Evolutionary conservation across 139 green algal genomes (phyloP), one percentile per base, ranked within the genome.

Genomic region (Chlorella ohadii): DNA sequence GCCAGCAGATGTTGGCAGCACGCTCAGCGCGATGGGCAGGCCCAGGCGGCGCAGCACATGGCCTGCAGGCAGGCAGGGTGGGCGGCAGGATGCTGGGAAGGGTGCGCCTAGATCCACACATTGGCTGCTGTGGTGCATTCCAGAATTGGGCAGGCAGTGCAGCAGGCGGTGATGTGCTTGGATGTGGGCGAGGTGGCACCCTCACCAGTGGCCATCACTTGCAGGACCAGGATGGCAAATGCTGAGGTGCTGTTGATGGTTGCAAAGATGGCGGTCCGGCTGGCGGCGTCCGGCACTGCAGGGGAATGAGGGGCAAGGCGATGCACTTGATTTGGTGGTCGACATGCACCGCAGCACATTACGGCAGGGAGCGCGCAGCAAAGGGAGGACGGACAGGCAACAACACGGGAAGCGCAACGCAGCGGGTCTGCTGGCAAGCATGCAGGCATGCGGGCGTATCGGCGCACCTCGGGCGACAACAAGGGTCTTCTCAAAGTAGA

Each of bases 401-500:
- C n/a, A n/a, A n/a, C n/a, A n/a, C n/a, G n/a, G n/a, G n/a, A n/a
- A n/a, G n/a, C n/a, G n/a, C n/a, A n/a, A n/a, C n/a, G n/a, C n/a
- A n/a, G n/a, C n/a, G n/a, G n/a, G n/a, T n/a, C n/a, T n/a, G n/a
- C n/a, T n/a, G n/a, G n/a, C n/a, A n/a, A n/a, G n/a, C n/a, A n/a
- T n/a, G n/a, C n/a, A n/a, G n/a, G n/a, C n/a, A n/a, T n/a, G n/a
- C n/a, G n/a, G n/a, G n/a, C n/a, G n/a, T n/a, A n/a, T n/a, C n/a
- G n/a, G n/a, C 44, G 2, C 74, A 65, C 63, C 63, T 86, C 47
- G 81, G 81, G 67, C 65, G 36, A 95, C 90, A n/a, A 94, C 83
- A 33, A 94, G 63, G 1, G 88, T 86, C 56, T 93, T 90, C 87
- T 94, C 87, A 81, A 97, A 97, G 85, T 96, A 97, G 68, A 97